Base-by-base conservation (phyloP, 257 asterid genomes). In the Solanum pinnatisectum region DNA sequence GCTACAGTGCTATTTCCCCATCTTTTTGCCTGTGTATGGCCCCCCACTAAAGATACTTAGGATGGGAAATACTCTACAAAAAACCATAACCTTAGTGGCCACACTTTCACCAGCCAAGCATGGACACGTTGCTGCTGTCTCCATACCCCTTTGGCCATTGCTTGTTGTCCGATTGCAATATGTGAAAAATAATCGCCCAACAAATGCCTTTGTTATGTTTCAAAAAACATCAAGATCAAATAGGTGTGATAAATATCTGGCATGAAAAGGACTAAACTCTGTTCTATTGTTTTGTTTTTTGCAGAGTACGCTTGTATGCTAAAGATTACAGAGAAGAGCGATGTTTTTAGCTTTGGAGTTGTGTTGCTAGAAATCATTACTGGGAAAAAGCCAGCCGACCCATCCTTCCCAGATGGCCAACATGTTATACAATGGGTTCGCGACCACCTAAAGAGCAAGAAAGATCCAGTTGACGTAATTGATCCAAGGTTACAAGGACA, bases 351-450 rank as follows among this genome's bases (percentile, higher is more conserved):
- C 90, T 96, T 90, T 9, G 98, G 98, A 4, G 98, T 96, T 5
- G 98, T 96, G 23, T 32, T 96, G 56, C 91, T 96, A 10, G 98
- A 96, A 77, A 90, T 92, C 89, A 92, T 95, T 88, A 95, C 98
- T 0, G 98, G 98, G 11, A 95, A 93, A 81, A 91, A 91, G 39
- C 98, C 98, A 0, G 94, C 91, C 1, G 98, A 96, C 88, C 93
- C 96, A 22, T 91, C 96, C 1, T 96, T 95, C 89, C 93, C 97
- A 1, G 98, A 95, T 2, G 94, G 93, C 7, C 95, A 92, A 49
- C 98, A 96, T 18, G 90, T 96, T 5, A 91, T 95, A 35, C 98
- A 96, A 77, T 96, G 98, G 98, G 96, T 91, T 12, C 93, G 96
- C 5, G 93, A 94, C 4, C 97, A 91, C 87, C 85, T 95, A 6